These are phyloP conservation scores for Acer campestre DNA, from an alignment of 345 rosid genomes.

Conservation along the genomic window DNA sequence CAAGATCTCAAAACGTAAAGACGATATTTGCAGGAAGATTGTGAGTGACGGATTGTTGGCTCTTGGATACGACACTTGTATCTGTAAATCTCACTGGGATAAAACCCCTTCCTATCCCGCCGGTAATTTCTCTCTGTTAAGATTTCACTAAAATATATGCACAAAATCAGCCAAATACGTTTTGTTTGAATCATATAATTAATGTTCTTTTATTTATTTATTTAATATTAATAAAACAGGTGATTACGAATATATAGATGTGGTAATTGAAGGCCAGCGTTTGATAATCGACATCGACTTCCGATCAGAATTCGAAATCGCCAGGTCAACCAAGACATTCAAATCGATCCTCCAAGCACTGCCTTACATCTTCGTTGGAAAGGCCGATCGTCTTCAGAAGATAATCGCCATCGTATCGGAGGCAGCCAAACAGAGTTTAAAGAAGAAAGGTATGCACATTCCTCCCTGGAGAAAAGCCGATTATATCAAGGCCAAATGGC, in stretches of 20 bases:
- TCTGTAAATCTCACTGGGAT: slow-evolving; percentile 92
- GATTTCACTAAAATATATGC: not conserved
- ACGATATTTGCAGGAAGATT: slow-evolving; percentile 50
- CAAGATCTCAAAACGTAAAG: slow-evolving; percentile 59
- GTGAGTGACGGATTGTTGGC: slow-evolving; percentile 55
- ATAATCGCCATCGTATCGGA: slow-evolving; percentile 62
- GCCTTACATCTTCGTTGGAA: slow-evolving; percentile 78
- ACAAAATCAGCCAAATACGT: not conserved
- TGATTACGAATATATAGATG: slow-evolving; percentile 77
- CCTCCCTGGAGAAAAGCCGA: slow-evolving; percentile 92
- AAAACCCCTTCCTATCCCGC: slow-evolving; percentile 68
- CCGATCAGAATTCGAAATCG: slow-evolving; percentile 84
- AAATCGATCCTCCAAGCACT: slow-evolving; percentile 68
- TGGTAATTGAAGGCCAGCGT: slow-evolving; percentile 58
- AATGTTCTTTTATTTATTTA: not conserved
- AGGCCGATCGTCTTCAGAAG: slow-evolving; percentile 64
- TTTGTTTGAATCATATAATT: not conserved
- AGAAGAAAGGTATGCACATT: slow-evolving; percentile 85
- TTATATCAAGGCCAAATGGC: slow-evolving; percentile 87
- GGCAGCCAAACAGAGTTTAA: slow-evolving; percentile 78
- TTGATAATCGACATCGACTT: slow-evolving; percentile 77
- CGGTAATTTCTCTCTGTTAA: slow-evolving; percentile 45
- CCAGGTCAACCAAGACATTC: slow-evolving; percentile 77
- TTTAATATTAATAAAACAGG: slow-evolving; percentile 44
- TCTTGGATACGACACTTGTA: slow-evolving; percentile 73